Percentiles rank a stretch among this genome's conserved stretches.
These are phyloP conservation scores for Craterostigma plantagineum DNA, from an alignment of 257 asterid species.

Conservation along the genomic window DNA sequence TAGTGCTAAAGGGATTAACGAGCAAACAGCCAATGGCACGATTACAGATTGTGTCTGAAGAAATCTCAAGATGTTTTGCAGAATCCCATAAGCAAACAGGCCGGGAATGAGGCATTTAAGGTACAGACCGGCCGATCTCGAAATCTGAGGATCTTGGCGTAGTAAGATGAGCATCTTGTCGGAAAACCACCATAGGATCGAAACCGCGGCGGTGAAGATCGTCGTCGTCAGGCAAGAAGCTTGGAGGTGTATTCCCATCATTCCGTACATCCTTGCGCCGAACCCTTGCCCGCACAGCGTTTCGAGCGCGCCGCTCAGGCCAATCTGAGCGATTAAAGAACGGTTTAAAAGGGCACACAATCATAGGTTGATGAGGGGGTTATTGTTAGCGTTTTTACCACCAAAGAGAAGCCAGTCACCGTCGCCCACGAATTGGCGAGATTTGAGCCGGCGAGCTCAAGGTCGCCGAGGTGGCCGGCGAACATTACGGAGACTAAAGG, in stretches of 20 bases:
- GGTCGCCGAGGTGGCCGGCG: slow-evolving; percentile 70
- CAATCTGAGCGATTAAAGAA: slow-evolving; percentile 19
- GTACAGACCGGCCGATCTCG: slow-evolving; percentile 40
- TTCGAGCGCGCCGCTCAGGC: slow-evolving; percentile 67
- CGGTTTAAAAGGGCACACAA: no score
- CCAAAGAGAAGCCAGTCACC: slow-evolving; percentile 44
- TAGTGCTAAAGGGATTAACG: slow-evolving; percentile 21
- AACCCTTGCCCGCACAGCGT: slow-evolving; percentile 66
- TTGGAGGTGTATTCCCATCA: slow-evolving; percentile 48
- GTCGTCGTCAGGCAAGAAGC: slow-evolving; percentile 40
- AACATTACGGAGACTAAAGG: slow-evolving; percentile 68
- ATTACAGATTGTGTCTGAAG: slow-evolving; percentile 49
- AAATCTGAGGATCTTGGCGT: slow-evolving; percentile 43
- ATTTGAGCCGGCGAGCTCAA: slow-evolving; percentile 50
- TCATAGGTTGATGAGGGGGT: neutral
- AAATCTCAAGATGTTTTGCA: slow-evolving; percentile 47
- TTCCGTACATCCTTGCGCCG: slow-evolving; percentile 35
- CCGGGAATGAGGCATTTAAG: slow-evolving; percentile 47
- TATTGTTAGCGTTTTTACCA: no score
- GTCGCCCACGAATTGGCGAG: slow-evolving; percentile 72
- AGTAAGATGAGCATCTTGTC: slow-evolving; percentile 22
- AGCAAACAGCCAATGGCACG: slow-evolving; percentile 33
- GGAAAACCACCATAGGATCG: slow-evolving; percentile 45
- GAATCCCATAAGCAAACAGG: slow-evolving; percentile 37
- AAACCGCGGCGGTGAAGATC: slow-evolving; percentile 13